Evolutionary conservation across 208 protist genomes (phyloP), one percentile per base, ranked within the genome.

Genomic region (Leishmania aethiopica): DNA sequence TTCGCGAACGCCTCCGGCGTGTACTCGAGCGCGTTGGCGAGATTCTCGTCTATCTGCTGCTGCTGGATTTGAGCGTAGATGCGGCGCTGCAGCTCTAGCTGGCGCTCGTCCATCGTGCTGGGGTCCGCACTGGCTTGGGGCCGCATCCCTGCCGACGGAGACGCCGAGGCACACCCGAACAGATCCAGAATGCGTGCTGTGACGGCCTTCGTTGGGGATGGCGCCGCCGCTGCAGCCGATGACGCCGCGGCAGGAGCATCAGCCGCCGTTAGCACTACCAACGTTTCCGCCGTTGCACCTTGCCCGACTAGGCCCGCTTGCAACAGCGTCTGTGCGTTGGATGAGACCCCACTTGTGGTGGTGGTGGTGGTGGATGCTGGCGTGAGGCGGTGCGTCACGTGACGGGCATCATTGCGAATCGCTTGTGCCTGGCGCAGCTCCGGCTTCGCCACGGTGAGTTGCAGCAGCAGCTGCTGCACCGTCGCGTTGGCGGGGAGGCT

Each of bases 1-100:
- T 8, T 17, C 4, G 79, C 93, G 82, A 99, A 99, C 1, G 91
- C 84, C 89, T 99, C 98, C n/a, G 98, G 98, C 7, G 90, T 98
- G 83, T 98, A 92, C 86, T 99, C 98, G 17, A 99, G 87, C 28
- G 98, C 98, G 59, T 90, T 83, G 37, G 86, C 78, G 70, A 98
- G 82, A 86, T 97, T 99, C 53, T 98, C 88, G 25, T 96, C 88
- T 42, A 99, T 94, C 51, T 99, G 97, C 55, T 90, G 78, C 81
- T 87, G 84, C 40, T 92, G 89, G 53, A 98, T 99, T 6, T 79
- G 71, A 62, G 98, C 91, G 73, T 98, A 96, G 25, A 98, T 42
- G 25, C 77, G 59, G 25, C 88, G 84, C 84, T 99, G 96, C 25
- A 94, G 70, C 47, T 95, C 95, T 37, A 88, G 71, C 81, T 97